Evolutionary conservation across 164 flowering plant genomes (phyloP), one percentile per base, ranked within the genome.

Genomic region (Buxus sempervirens): DNA sequence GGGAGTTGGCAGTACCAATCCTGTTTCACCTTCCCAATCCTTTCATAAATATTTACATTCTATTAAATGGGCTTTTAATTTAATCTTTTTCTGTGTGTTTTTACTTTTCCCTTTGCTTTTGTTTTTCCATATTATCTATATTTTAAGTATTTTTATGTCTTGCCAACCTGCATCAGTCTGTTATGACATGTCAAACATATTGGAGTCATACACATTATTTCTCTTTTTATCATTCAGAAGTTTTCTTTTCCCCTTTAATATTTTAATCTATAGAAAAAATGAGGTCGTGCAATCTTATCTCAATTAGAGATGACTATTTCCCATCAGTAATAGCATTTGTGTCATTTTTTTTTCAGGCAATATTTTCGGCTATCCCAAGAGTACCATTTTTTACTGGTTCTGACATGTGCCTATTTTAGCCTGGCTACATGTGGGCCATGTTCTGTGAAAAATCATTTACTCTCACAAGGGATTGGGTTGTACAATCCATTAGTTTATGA

Each of bases 331-430:
- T 62, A n/a, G 45, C n/a, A 15, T 65, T 62, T 57, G 38, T 28
- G 23, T 54, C 4, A 5, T 67, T n/a, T 60, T 12, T 72, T 42
- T 0, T 68, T n/a, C 87, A 89, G 90, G 89, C 75, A 74, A 49
- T n/a, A 68, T 54, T 69, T 57, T 57, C 72, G 36, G 48, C 69
- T 26, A 64, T 73, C 60, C 28, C 68, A 60, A 70, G 65, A 67
- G 48, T 72, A 82, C 28, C 60, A 41, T 62, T 51, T 79, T 28
- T 9, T 81, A 64, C 54, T 75, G 76, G 64, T 77, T 75, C 72
- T 86, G 38, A 70, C 73, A 32, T 84, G 70, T 62, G 64, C 78
- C 54, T 53, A 81, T 49, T 64, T 78, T 58, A 42, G 65, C 65
- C 54, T 81, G 21, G 80, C 77, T 55, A 38, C 74, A 60, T 81